Conservation (phyloP, 805 yeast species). For the Ascoidea tarda region DNA sequence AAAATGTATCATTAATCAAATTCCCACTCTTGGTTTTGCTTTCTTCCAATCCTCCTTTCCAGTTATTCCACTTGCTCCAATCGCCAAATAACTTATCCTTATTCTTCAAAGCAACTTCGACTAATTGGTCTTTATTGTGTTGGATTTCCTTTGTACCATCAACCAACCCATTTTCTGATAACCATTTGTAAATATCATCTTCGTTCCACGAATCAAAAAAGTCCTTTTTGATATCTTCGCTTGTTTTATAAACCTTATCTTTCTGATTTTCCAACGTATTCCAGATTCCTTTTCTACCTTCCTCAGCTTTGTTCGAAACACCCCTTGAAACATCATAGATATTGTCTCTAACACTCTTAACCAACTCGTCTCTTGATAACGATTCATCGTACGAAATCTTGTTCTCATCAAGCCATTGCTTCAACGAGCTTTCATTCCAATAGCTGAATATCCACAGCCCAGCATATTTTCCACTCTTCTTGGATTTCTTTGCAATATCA, state of each 20-base stretch:
- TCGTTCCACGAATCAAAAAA: constrained; percentile 38
- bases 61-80: constrained; percentile 21
- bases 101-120: constrained; percentile 20
- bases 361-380: constrained; percentile 31
- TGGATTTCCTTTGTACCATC: constrained; percentile 19
- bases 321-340: constrained; percentile 28
- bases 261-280: constrained; percentile 19
- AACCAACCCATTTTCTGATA: constrained; percentile 28
- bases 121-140: constrained; percentile 21
- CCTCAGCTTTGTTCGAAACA: constrained; percentile 23
- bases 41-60: constrained; percentile 13
- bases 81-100: constrained; percentile 23
- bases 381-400: constrained; percentile 23
- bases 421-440: constrained; percentile 38
- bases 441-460: constrained; percentile 37
- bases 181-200: constrained; percentile 40
- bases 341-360: constrained; percentile 28
- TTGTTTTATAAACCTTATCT: constrained; percentile 22
- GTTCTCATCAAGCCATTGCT: constrained; percentile 32
- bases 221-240: constrained; percentile 26
- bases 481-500: constrained; percentile 26
- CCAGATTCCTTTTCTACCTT: constrained; percentile 20
- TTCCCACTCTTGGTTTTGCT: constrained; percentile 14
- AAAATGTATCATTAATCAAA: constrained; percentile 29
- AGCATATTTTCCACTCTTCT: constrained; percentile 30